A percentile compares a stretch with the other conserved stretches of the same genome.
Evolutionary conservation across 805 yeast genomes (phyloP).

Genomic region (Myxozyma lipomycoides): DNA sequence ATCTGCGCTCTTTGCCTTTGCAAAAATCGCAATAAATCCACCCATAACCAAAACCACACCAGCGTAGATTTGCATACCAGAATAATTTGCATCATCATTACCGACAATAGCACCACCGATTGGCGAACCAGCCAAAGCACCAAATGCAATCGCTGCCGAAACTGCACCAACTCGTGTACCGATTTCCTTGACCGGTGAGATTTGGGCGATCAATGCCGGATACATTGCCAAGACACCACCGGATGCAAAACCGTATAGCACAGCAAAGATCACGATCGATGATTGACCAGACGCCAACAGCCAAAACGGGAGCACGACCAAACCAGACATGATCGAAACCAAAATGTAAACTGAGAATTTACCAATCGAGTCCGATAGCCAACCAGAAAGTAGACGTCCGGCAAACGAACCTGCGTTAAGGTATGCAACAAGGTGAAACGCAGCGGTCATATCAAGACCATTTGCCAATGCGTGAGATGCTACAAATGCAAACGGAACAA

Average conservation of each 20-base stretch:
- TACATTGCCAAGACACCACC: slow-evolving; percentile 38
- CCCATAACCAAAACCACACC: slow-evolving; percentile 27
- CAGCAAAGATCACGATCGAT: slow-evolving; percentile 30
- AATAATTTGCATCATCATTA: slow-evolving; percentile 14
- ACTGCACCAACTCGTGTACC: slow-evolving; percentile 57
- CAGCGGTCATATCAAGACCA: slow-evolving; percentile 28
- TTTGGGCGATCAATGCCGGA: slow-evolving; percentile 36
- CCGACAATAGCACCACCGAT: slow-evolving; percentile 33
- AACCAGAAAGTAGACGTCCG: slow-evolving; percentile 51
- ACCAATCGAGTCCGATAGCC: slow-evolving; percentile 47
- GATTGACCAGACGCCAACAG: slow-evolving; percentile 4
- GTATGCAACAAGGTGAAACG: slow-evolving; percentile 36
- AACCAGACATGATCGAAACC: slow-evolving; percentile 32
- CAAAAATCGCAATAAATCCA: slow-evolving; percentile 20
- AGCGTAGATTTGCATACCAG: slow-evolving; percentile 28
- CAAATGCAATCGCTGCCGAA: slow-evolving; percentile 54
- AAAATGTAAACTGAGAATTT: slow-evolving; percentile 43
- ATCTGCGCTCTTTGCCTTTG: slow-evolving; percentile 18
- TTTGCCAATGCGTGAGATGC: slow-evolving; percentile 34
- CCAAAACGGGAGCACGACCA: slow-evolving; percentile 34
- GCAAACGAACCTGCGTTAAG: slow-evolving; percentile 42
- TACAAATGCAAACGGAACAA: slow-evolving; percentile 37
- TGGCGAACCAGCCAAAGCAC: slow-evolving; percentile 37
- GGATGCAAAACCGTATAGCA: slow-evolving; percentile 36
- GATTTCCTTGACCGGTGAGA: slow-evolving; percentile 32